phyloP scores from a whole-genome alignment of 495 filamentous ascomycete genomes.

The Aspergillus homomorphus region DNA sequence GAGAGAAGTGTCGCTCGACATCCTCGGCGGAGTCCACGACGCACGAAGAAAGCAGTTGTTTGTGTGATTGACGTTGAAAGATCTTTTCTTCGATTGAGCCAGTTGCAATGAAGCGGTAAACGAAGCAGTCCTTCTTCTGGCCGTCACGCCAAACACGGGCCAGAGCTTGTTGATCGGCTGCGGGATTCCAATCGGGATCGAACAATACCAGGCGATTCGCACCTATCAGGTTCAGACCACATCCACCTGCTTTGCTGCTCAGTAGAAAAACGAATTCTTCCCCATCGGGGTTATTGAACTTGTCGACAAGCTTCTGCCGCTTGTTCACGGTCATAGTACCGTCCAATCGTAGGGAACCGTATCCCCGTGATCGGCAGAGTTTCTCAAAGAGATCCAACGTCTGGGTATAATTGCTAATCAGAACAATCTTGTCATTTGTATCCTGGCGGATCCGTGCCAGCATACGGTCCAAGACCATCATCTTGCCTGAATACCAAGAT shows the following conservation, averaged over 20 bases:
- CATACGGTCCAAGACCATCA: conserved; percentile 98
- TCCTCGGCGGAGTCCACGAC: conserved; percentile 98
- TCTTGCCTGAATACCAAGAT: conserved; percentile 96
- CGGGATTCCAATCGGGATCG: conserved; percentile 99
- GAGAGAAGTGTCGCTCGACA: conserved; percentile 91
- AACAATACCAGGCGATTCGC: conserved; percentile 96
- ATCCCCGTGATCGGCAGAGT: conserved; percentile 79
- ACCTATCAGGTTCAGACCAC: conserved; percentile 94
- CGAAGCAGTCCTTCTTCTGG: conserved; percentile 98
- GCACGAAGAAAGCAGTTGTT: conserved; percentile 92
- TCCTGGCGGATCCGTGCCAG: conserved; percentile 92
- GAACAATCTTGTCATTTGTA: conserved; percentile 98
- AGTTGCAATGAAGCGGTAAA: conserved; percentile 97
- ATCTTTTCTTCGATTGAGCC: conserved; percentile 99
- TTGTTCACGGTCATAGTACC: conserved; percentile 98
- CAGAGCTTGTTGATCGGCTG: conserved; percentile 94
- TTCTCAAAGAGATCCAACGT: conserved; percentile 94
- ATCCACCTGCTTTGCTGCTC: conserved; percentile 94
- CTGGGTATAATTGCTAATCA: conserved; percentile 97
- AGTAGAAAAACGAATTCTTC: conserved; percentile 92
- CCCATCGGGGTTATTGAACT: conserved; percentile 94
- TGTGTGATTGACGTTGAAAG: conserved; percentile 97
- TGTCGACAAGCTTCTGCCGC: conserved; percentile 94
- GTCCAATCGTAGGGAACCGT: conserved; percentile 86
- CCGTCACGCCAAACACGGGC: conserved; percentile 98